These are phyloP conservation scores for Lipomyces japonicus DNA, from an alignment of 805 yeast species.

Conservation along the genomic window DNA sequence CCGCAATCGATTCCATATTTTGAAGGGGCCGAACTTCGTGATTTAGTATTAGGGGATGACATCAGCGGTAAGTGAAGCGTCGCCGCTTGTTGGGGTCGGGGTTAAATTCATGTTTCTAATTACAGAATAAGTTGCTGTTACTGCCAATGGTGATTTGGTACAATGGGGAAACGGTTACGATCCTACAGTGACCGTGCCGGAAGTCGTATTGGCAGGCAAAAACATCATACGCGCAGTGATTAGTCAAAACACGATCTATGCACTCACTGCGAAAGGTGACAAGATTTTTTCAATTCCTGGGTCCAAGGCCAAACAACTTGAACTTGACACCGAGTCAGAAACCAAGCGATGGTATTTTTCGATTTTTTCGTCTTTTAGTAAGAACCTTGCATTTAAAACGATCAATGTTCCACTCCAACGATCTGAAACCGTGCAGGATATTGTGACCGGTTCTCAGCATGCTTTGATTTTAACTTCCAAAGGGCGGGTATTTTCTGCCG, in stretches of 20 bases:
- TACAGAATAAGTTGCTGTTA: conserved; percentile 48
- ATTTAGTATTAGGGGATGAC: conserved; percentile 50
- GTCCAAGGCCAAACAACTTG: conserved; percentile 24
- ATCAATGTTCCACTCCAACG: conserved; percentile 32
- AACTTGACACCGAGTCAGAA: conserved; percentile 20
- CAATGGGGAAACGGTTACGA: conserved; percentile 59
- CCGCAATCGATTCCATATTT: conserved; percentile 65
- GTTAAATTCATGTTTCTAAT: not conserved
- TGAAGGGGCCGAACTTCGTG: conserved; percentile 55
- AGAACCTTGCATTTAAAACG: conserved; percentile 1
- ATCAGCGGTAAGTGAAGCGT: conserved; percentile 33
- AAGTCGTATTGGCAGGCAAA: conserved; percentile 46
- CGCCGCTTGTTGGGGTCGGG: not conserved
- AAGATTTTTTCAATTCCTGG: conserved; percentile 38
- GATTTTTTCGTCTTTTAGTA: conserved; percentile 1
- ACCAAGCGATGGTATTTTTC: conserved; percentile 12
- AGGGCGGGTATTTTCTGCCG: conserved; percentile 60
- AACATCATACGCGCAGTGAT: conserved; percentile 44
- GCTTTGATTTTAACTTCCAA: conserved; percentile 55
- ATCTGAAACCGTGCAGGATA: conserved; percentile 52
- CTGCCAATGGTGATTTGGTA: conserved; percentile 64
- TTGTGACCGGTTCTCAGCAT: conserved; percentile 65
- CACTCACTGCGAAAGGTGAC: conserved; percentile 43
- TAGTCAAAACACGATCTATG: conserved; percentile 52
- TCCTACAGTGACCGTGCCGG: conserved; percentile 36